phyloP scores from a whole-genome alignment of 495 filamentous ascomycete species.

The Schizothecium vesticola region DNA sequence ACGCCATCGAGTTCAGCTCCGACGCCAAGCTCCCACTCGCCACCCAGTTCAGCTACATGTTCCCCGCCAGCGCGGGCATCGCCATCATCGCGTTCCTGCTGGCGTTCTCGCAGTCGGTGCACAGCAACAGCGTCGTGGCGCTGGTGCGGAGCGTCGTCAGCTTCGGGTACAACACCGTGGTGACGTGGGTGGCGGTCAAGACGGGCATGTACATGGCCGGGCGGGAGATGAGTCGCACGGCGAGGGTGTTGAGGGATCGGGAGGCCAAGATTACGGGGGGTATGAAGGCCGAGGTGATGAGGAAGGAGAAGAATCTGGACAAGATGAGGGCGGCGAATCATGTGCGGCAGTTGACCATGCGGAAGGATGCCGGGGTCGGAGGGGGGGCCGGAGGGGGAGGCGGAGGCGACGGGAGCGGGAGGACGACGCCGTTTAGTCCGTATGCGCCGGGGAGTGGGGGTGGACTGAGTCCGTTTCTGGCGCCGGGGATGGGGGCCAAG shows the following conservation, averaged over 20 bases:
- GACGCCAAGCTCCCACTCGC: slow-evolving; percentile 17
- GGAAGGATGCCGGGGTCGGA: not conserved
- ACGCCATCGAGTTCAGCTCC: slow-evolving; percentile 24
- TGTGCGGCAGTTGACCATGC: slow-evolving; percentile 10
- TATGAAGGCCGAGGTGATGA: slow-evolving; percentile 25
- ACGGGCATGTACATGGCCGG: slow-evolving; percentile 19
- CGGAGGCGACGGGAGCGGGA: not conserved
- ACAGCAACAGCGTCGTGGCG: slow-evolving; percentile 12
- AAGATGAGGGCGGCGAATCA: slow-evolving; percentile 17
- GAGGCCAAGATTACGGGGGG: slow-evolving; percentile 17
- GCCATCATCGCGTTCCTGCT: slow-evolving; percentile 29
- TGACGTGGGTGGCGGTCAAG: slow-evolving; percentile 18
- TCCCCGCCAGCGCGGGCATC: slow-evolving; percentile 28
- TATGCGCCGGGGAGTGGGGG: not conserved
- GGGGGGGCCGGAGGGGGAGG: not conserved
- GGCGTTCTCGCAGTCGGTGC: slow-evolving; percentile 27
- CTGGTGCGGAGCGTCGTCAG: slow-evolving; percentile 11
- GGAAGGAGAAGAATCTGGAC: slow-evolving; percentile 20
- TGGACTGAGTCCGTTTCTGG: slow-evolving; percentile 10
- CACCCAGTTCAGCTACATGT: slow-evolving; percentile 29
- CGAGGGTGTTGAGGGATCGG: slow-evolving; percentile 11
- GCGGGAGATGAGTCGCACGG: slow-evolving; percentile 8
- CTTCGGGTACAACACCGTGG: slow-evolving; percentile 15
- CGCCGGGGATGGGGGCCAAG: not conserved
- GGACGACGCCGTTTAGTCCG: slow-evolving; percentile 6